These are phyloP conservation scores for Penicillium brasilianum DNA, from an alignment of 2,329 filamentous ascomycete genomes.

Conservation along the genomic window DNA sequence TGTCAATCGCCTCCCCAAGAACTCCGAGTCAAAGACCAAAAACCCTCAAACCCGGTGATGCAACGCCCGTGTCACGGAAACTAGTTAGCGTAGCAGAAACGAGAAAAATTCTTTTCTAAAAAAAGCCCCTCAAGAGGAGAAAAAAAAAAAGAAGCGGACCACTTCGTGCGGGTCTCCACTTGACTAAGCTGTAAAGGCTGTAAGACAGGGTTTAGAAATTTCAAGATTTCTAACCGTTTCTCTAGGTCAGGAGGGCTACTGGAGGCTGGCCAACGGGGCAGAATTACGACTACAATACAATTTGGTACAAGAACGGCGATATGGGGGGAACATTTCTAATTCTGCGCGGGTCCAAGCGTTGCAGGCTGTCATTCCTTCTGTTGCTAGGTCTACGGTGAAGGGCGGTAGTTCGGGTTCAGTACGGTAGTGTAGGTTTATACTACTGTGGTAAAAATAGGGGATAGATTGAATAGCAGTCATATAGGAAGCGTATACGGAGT, in stretches of 20 bases:
- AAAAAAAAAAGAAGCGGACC: conserved; percentile 19
- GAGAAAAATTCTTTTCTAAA: conserved; percentile 24
- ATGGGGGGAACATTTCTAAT: background rate
- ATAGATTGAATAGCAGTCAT: no score
- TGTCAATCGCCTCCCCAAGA: background rate
- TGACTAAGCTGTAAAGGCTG: conserved; percentile 17
- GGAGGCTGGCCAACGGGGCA: no score
- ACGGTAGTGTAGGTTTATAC: background rate
- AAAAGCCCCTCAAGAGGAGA: conserved; percentile 12
- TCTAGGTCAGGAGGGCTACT: no score
- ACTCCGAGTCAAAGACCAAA: no score
- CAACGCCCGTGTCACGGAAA: conserved; percentile 31
- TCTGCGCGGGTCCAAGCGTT: conserved; percentile 18
- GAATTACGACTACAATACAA: background rate
- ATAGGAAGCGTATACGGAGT: no score
- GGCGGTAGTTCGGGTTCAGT: background rate
- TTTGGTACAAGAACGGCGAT: background rate
- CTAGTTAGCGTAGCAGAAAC: conserved; percentile 10
- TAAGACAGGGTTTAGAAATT: background rate
- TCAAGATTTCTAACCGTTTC: background rate
- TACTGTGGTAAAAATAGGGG: background rate
- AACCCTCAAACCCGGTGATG: conserved; percentile 20
- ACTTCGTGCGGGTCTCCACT: conserved; percentile 24
- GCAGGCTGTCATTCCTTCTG: conserved; percentile 18
- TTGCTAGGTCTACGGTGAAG: conserved; percentile 19